Evolutionary conservation across 768 basidiomycete genomes (phyloP).

Genomic region (Ramaria sp.): DNA sequence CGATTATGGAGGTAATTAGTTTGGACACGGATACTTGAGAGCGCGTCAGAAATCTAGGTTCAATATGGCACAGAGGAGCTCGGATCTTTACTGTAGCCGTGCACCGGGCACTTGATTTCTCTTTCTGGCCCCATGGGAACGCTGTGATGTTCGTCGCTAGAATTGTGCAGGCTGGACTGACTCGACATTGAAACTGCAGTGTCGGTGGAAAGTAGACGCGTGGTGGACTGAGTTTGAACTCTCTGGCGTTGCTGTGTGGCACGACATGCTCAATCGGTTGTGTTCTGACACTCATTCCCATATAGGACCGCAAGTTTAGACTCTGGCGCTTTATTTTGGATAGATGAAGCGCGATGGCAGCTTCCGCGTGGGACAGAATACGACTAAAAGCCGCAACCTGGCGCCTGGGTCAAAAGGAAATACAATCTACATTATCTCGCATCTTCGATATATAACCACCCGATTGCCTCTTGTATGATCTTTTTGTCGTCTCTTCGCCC

Average conservation of each 20-base stretch:
- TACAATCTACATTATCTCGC: not conserved
- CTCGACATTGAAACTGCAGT: not conserved
- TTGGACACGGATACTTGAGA: constrained; percentile 1
- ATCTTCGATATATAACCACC: not conserved
- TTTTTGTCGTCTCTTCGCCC: too few species aligned
- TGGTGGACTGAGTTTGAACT: not conserved
- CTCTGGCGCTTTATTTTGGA: not conserved
- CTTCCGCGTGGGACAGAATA: not conserved
- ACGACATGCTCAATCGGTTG: too few species aligned
- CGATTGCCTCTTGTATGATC: not conserved
- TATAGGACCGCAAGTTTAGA: not conserved
- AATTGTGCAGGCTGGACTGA: not conserved
- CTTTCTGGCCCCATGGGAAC: not conserved
- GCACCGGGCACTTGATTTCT: constrained; percentile 7
- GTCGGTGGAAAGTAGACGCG: not conserved
- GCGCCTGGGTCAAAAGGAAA: not conserved
- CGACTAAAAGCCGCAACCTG: not conserved
- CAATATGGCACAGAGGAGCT: not conserved
- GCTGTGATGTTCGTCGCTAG: not conserved
- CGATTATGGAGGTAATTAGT: constrained; percentile 6
- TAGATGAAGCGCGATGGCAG: not conserved
- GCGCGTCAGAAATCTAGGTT: not conserved
- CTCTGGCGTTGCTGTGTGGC: too few species aligned
- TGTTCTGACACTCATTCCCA: not conserved
- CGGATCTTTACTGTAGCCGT: constrained; percentile 2